These are phyloP conservation scores for Penicillium hesseltinei DNA, from an alignment of 2,329 filamentous ascomycete genomes.

Conservation along the genomic window DNA sequence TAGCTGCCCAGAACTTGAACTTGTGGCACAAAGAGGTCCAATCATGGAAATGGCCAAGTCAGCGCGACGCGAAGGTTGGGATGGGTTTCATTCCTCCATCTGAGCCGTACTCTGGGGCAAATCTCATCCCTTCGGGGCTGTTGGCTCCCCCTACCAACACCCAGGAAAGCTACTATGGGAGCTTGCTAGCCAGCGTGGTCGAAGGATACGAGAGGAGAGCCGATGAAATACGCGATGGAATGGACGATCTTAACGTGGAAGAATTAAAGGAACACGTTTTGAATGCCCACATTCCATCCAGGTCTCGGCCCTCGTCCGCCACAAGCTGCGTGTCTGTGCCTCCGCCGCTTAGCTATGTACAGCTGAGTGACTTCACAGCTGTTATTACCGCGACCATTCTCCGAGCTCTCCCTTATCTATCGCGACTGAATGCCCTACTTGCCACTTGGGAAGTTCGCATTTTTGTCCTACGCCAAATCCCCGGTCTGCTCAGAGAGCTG, in stretches of 20 bases:
- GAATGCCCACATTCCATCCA: slow-evolving; percentile 69
- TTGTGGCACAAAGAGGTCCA: slow-evolving; percentile 60
- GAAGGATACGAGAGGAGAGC: slow-evolving; percentile 68
- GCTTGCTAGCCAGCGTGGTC: slow-evolving; percentile 64
- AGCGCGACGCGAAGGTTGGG: slow-evolving; percentile 36
- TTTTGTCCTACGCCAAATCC: slow-evolving; percentile 69
- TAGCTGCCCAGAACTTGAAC: slow-evolving; percentile 57
- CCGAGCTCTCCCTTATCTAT: slow-evolving; percentile 79
- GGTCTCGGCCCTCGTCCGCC: slow-evolving; percentile 53
- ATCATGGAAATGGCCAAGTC: slow-evolving; percentile 57
- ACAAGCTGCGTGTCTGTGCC: slow-evolving; percentile 45
- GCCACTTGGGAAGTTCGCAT: slow-evolving; percentile 76
- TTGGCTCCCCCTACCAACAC: slow-evolving; percentile 9
- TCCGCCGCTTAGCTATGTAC: slow-evolving; percentile 55
- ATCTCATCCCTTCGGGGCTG: neutral
- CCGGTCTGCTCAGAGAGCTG: slow-evolving; percentile 65
- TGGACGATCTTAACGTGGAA: slow-evolving; percentile 52
- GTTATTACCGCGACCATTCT: slow-evolving; percentile 87
- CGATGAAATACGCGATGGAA: slow-evolving; percentile 63
- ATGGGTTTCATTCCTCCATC: slow-evolving; percentile 43
- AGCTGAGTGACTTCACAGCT: slow-evolving; percentile 85
- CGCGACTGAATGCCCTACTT: slow-evolving; percentile 70
- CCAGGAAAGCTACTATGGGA: slow-evolving; percentile 62
- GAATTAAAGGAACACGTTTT: slow-evolving; percentile 87
- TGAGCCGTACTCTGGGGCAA: neutral